A percentile compares a stretch with the other conserved stretches of the same genome.
Conservation (phyloP, 148 eudicot species). For the Tetragonia tetragonoides region DNA sequence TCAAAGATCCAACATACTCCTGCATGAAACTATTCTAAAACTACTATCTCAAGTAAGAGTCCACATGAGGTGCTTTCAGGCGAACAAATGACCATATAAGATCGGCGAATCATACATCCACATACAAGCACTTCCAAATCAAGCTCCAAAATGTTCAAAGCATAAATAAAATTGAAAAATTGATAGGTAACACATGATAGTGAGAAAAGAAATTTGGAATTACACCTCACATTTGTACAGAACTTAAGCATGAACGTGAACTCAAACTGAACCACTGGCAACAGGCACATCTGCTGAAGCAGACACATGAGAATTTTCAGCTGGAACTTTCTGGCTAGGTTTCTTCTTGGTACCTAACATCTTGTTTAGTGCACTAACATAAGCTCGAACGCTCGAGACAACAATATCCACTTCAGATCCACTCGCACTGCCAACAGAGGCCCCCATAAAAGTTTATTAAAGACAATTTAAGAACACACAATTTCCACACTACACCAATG, state of each 20-base stretch:
- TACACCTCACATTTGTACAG: constrained; percentile 18
- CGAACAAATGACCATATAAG: neutral
- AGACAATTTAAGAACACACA: neutral
- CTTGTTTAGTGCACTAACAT: constrained; percentile 84
- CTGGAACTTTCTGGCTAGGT: constrained; percentile 15
- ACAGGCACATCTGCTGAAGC: constrained; percentile 19
- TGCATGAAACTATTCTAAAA: neutral
- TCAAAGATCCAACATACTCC: neutral
- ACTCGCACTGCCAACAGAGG: constrained; percentile 60
- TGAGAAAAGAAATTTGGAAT: neutral
- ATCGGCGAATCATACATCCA: neutral
- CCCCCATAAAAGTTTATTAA: neutral
- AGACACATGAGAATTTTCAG: constrained; percentile 28
- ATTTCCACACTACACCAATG: neutral
- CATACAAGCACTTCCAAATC: neutral
- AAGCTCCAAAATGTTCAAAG: neutral
- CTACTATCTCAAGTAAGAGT: neutral
- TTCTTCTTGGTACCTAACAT: constrained; percentile 62
- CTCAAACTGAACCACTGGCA: constrained; percentile 19
- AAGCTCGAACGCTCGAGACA: constrained; percentile 88
- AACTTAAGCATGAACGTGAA: neutral
- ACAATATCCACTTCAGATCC: constrained; percentile 88
- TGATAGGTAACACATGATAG: neutral
- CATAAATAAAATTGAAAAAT: neutral
- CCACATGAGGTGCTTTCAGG: neutral